Base-by-base conservation (phyloP, 495 filamentous ascomycete species). In the Xylaria palmicola region DNA sequence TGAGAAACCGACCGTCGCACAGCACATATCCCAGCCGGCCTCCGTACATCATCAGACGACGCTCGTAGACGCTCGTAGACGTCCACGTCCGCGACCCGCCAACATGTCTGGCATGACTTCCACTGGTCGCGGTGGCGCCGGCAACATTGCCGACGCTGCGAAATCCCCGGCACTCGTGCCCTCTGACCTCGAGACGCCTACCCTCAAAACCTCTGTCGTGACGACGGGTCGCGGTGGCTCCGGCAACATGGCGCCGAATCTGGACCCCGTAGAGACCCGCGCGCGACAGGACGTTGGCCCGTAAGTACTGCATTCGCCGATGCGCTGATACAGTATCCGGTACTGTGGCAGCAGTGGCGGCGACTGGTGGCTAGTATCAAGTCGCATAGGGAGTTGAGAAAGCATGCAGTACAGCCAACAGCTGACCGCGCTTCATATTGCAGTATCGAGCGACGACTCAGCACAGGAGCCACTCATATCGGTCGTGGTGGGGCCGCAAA, bases 281-380 rank as follows among this genome's bases (percentile, higher is more conserved):
- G 79, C 83, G 45, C 87, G 85, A 34, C 93, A 97, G 72, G 93
- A 97, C 70, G 90, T 97, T 56, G 85, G 78, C 27, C 79, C 85
- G 77, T 81, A 74, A 62, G 79, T 60, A 72, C 39, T n/a, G 32
- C 9, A 13, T 9, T 48, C 12, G 3, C 54, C 0, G n/a, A 32
- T 15, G 1, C 1, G 7, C 17, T 12, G 47, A 20, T 1, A 22
- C 1, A 6, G 48, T 51, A 29, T 48, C 24, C 45, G 24, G 29
- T 48, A 13, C 44, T 15, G n/a, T 48, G 7, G 24, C 15, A 26
- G 15, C 15, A 50, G 48, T 34, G 24, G 48, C 29, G 29, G 12
- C 9, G 7, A 30, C n/a, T 4, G 29, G 29, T 32, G 17, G n/a
- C 48, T 32, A 20, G 32, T 12, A 24, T 27, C 10, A 27, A n/a